Base-by-base conservation (phyloP, 345 rosid genomes). In the Microcos paniculata region DNA sequence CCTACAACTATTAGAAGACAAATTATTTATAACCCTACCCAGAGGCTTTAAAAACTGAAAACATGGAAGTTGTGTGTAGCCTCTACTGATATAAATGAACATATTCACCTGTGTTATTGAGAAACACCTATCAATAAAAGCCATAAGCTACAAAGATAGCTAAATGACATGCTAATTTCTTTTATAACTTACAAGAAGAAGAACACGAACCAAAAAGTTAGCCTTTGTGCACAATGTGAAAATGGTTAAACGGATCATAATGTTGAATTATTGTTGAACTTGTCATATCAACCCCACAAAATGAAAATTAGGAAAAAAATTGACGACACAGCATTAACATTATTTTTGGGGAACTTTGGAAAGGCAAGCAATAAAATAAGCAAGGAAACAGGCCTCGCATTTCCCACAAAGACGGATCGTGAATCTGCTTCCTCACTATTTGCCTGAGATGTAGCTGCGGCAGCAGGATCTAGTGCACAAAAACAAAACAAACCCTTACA, bases 401-500 rank as follows among this genome's bases (percentile, higher is more conserved):
- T 91, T 82, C 96, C 96, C 74, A 91, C 90, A 66, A 91, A 91
- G 64, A 91, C 73, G 4, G 96, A 91, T 61, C 96, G 89, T 51
- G 91, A 80, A 85, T 91, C 96, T 33, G 89, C 82, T 84, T 91
- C 96, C 81, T 91, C 93, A 72, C 78, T 84, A 77, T 79, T 89
- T 63, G 85, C 88, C 78, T 87, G 95, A 70, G 86, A 85, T 23
- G 83, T 75, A 77, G 82, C 46, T 63, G 87, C 86, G 69, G 80
- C 85, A 72, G 85, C 87, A 62, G 91, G 84, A 88, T 90, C 95
- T 89, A 83, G n/a, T 74, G 55, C 74, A 86, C 56, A 81, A 26
- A 15, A 62, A 72, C 68, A 82, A 69, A 63, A 55, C n/a, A n/a
- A n/a, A n/a, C n/a, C n/a, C n/a, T n/a, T n/a, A n/a, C n/a, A n/a